Percentiles rank a stretch among this genome's conserved stretches.
phyloP scores from a whole-genome alignment of 2,329 filamentous ascomycete genomes.

The Fusarium sp. region DNA sequence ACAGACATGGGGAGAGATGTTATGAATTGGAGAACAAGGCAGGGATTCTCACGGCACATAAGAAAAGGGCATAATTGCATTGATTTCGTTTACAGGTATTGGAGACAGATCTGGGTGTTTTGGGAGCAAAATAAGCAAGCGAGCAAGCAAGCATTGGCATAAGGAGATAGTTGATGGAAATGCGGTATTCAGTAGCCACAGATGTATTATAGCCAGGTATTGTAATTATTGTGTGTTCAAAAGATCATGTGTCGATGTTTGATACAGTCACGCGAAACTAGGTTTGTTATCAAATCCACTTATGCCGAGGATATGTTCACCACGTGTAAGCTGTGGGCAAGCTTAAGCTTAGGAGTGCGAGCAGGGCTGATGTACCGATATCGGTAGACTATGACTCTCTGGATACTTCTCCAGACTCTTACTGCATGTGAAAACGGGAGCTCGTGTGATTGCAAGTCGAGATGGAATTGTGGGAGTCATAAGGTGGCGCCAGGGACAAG shows the following conservation, averaged over 20 bases:
- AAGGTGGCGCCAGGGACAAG: constrained; percentile 22
- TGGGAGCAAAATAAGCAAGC: constrained; percentile 3
- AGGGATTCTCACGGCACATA: constrained; percentile 16
- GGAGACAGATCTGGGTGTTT: constrained; percentile 13
- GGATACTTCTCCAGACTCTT: background rate
- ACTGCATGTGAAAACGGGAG: background rate
- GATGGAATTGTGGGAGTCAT: constrained; percentile 4
- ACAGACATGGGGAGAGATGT: background rate
- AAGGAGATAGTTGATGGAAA: background rate
- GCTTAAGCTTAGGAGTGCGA: constrained; percentile 10
- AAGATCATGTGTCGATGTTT: background rate
- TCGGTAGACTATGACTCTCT: constrained; percentile 28
- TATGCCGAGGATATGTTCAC: constrained; percentile 24
- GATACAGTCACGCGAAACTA: constrained; percentile 9
- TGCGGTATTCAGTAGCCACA: background rate
- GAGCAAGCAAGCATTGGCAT: background rate
- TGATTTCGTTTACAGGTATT: constrained; percentile 13
- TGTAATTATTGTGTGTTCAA: constrained; percentile 4
- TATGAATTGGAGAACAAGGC: constrained; percentile 15
- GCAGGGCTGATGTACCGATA: constrained; percentile 27
- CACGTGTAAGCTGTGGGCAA: constrained; percentile 13
- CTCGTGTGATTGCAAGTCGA: constrained; percentile 14
- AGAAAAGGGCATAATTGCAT: constrained; percentile 6
- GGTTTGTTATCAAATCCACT: background rate
- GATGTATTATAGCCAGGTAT: background rate